Evolutionary conservation across 495 filamentous ascomycete species (phyloP), one percentile per base, ranked within the genome.

Genomic region (Lasiosphaeriaceae sp.): DNA sequence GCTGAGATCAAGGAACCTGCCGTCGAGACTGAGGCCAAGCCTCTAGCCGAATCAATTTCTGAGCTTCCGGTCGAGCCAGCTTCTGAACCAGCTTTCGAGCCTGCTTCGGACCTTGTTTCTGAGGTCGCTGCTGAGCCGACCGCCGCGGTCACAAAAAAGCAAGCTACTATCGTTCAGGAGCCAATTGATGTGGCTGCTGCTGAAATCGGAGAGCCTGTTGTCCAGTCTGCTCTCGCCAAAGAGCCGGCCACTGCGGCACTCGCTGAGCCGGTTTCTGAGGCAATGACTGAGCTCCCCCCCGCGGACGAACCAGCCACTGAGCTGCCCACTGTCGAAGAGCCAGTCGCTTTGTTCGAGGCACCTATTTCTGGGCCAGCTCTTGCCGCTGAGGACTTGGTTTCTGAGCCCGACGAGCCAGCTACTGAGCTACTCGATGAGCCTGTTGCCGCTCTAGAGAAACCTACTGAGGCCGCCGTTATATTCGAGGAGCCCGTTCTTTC

Each of bases 331-430:
- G 21, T 14, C 12, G 44, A 50, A 39, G 50, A 56, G 9, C 24
- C 37, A 5, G 21, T 49, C 8, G 29, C 21, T 19, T n/a, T n/a
- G n/a, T n/a, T n/a, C n/a, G 64, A 67, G 47, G 24, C 52, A 14
- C 41, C 23, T 12, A 14, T 49, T 9, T 21, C 21, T n/a, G 43
- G 19, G 43, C 16, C 20, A 17, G 43, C 43, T 46, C 39, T 20
- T 55, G 24, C 46, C 51, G 56, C 37, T 11, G 57, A 64, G 26
- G 59, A 61, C n/a, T 20, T 39, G 45, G 34, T 39, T 11, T 39
- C 29, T 21, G 47, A 56, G 29, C 19, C 35, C 41, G 54, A 60
- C 47, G 49, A 53, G 21, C 12, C 59, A 41, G 31, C 50, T 43
- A 44, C 49, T 54, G 41, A 54, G 37, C 45, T 49, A 20, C 39